These are phyloP conservation scores for Linnemannia schmuckeri DNA, from an alignment of 192 early-diverging fungal genomes.

Conservation along the genomic window DNA sequence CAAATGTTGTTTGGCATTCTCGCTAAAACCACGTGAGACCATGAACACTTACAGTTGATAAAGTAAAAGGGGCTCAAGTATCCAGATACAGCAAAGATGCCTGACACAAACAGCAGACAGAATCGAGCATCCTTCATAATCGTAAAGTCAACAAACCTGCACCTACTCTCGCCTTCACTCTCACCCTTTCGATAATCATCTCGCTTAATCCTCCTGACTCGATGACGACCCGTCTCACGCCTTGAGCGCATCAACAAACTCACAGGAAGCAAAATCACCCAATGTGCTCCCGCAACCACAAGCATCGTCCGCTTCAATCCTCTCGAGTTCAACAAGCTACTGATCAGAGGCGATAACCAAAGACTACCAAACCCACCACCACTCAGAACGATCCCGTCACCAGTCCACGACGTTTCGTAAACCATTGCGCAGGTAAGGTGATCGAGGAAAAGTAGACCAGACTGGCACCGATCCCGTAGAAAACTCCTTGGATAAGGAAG, in stretches of 20 bases:
- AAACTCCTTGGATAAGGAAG: not conserved
- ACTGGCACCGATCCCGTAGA: not conserved
- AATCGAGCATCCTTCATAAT: constrained; percentile 34
- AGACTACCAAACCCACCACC: constrained; percentile 60
- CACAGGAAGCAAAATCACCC: constrained; percentile 44
- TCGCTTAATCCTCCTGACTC: constrained; percentile 20
- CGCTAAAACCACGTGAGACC: too few species aligned
- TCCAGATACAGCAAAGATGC: constrained; percentile 41
- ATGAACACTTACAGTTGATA: constrained; percentile 48
- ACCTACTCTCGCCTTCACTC: constrained; percentile 20
- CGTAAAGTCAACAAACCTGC: constrained; percentile 48
- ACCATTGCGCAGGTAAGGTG: not conserved
- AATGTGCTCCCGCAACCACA: constrained; percentile 59
- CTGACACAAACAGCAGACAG: constrained; percentile 43
- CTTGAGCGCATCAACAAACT: constrained; percentile 27
- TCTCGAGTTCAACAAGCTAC: constrained; percentile 29
- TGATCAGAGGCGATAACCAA: constrained; percentile 66
- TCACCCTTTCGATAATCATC: constrained; percentile 38
- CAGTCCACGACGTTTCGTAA: not conserved
- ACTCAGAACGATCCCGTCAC: not conserved
- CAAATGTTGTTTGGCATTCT: too few species aligned
- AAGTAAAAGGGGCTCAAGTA: constrained; percentile 41
- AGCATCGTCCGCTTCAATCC: constrained; percentile 65
- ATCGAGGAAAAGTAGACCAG: not conserved
- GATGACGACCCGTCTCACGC: constrained; percentile 21